phyloP scores from a whole-genome alignment of 257 asterid genomes.

The Solanum tarapatanum region DNA sequence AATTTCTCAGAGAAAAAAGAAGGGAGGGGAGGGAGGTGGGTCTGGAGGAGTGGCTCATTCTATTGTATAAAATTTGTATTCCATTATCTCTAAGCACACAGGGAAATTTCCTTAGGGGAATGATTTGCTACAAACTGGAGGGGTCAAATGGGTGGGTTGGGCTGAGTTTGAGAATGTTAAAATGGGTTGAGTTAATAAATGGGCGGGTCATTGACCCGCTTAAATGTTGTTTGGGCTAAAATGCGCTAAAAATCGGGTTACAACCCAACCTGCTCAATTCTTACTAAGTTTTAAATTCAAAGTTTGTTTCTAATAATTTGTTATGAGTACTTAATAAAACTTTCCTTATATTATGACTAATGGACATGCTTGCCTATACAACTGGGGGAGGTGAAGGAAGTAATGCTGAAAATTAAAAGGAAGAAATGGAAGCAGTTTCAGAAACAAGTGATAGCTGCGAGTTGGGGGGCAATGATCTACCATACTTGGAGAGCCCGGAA shows the following conservation, averaged over 20 bases:
- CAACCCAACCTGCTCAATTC: neutral
- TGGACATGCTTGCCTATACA: too few species aligned
- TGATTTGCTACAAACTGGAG: neutral
- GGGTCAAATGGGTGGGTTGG: neutral
- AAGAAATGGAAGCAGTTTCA: too few species aligned
- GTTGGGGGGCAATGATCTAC: too few species aligned
- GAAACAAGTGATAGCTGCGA: too few species aligned
- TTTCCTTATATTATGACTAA: neutral
- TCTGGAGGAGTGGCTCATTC: neutral
- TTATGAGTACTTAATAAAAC: neutral
- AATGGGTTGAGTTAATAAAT: neutral
- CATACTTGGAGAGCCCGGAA: too few species aligned
- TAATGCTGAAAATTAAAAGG: too few species aligned
- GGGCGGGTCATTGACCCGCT: neutral
- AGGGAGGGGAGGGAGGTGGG: neutral
- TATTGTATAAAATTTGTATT: neutral
- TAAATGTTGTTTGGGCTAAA: neutral
- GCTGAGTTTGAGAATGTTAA: neutral
- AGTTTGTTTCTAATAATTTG: neutral
- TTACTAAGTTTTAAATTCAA: neutral
- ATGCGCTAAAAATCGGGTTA: neutral
- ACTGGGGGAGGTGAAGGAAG: too few species aligned
- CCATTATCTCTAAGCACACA: neutral
- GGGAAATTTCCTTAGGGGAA: neutral
- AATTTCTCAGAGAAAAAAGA: neutral